Evolutionary conservation across 2,329 filamentous ascomycete genomes (phyloP), one percentile per base, ranked within the genome.

Genomic region (Penicillium sp.): DNA sequence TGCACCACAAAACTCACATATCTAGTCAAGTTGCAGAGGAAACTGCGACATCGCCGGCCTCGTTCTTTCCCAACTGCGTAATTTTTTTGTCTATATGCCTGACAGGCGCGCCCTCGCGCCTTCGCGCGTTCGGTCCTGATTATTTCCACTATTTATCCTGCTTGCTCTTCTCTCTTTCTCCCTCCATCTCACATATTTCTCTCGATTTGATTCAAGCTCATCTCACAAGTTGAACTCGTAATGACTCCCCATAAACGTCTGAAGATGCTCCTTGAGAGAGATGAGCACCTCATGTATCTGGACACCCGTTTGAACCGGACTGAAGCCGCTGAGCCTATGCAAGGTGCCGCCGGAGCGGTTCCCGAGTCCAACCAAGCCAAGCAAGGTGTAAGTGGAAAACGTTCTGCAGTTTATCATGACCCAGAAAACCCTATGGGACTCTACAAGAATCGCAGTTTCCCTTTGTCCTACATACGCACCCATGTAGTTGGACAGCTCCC

Each of bases 381-480:
- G 23, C 36, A 35, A 48, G 44, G 38, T 10, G 51, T 54, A 54
- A 54, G 51, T 54, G 39, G 11, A 23, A 23, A 29, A 32, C 10
- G 8, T 42, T 16, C 27, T 19, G 34, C 27, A 16, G 19, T 39
- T 43, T 32, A 36, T 36, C 35, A 35, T 18, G 32, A 49, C 3
- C 29, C 38, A 13, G 16, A 16, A 4, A 2, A 13, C 13, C 32
- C 16, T 2, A 26, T 38, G 13, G 2, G n/a, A 10, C n/a, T 34
- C 11, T 32, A 27, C 2, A 1, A 13, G 5, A 6, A 6, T 27
- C 27, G 13, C 2, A 42, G 39, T 23, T 38, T 39, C 5, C 35
- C 26, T 30, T 18, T 54, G 19, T 54, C 46, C 13, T 50, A 53
- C 30, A 48, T 53, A 9, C 51, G 51, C 30, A 30, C 45, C 23